phyloP scores from a whole-genome alignment of 2,329 filamentous ascomycete species.

The Penicillium sp. region DNA sequence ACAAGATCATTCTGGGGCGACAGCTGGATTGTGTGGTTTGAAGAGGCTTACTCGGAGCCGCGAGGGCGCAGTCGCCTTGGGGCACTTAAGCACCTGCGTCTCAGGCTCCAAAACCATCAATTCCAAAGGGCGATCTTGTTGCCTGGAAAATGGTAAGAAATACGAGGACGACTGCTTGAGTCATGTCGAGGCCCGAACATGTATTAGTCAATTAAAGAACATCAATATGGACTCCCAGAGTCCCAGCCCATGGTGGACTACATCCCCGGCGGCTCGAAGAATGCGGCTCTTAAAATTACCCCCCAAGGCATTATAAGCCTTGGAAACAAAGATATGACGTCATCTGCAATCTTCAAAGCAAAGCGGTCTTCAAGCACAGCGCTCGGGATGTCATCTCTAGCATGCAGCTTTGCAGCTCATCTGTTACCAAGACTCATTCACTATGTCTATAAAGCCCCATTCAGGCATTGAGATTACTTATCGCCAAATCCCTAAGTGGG shows the following conservation, averaged over 20 bases:
- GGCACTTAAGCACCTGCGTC: neutral
- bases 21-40: neutral
- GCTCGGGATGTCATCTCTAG: no score
- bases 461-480: slow-evolving; percentile 60
- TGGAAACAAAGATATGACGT: neutral
- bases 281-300: neutral
- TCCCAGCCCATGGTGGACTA: no score
- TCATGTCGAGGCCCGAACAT: neutral
- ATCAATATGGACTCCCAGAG: no score
- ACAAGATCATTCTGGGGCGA: neutral
- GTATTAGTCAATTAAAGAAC: neutral
- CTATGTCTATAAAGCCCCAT: slow-evolving; percentile 50
- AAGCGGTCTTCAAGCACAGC: no score
- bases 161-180: neutral
- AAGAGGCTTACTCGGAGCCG: neutral
- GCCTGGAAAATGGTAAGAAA: neutral
- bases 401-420: neutral
- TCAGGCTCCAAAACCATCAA: neutral
- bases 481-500: slow-evolving; percentile 63
- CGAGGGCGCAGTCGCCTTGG: neutral
- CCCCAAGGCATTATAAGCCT: neutral
- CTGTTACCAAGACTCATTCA: neutral
- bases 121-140: neutral
- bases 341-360: neutral
- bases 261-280: neutral